Conservation (phyloP, 306 rosid genomes). For the Cucurbita maxima region DNA sequence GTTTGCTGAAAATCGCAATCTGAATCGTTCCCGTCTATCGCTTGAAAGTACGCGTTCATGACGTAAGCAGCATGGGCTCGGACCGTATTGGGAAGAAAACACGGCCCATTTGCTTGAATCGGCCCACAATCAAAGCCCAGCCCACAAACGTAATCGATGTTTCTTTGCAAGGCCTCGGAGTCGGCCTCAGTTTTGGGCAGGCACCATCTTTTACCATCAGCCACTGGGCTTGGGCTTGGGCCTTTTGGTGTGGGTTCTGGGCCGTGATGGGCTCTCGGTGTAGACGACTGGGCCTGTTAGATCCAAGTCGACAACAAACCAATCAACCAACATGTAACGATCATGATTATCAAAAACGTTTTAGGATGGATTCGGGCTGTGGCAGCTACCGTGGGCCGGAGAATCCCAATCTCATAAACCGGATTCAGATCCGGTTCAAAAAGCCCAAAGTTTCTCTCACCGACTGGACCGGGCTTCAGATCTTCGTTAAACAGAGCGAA, state of each 20-base stretch:
- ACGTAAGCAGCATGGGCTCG: conserved; percentile 55
- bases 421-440: conserved; percentile 48
- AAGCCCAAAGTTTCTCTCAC: conserved; percentile 59
- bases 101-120: conserved; percentile 22
- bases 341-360: conserved; percentile 10
- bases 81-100: conserved; percentile 34
- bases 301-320: conserved; percentile 29
- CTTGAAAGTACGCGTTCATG: conserved; percentile 46
- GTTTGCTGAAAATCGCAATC: conserved; percentile 27
- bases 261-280: background rate
- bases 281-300: conserved; percentile 19
- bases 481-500: conserved; percentile 59
- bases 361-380: conserved; percentile 11
- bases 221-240: background rate
- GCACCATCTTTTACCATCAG: conserved; percentile 10
- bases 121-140: conserved; percentile 36
- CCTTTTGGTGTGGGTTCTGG: background rate
- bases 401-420: conserved; percentile 30
- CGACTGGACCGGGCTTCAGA: conserved; percentile 51
- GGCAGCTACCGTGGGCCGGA: conserved; percentile 28
- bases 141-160: conserved; percentile 30
- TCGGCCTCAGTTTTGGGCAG: conserved; percentile 16
- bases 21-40: conserved; percentile 9
- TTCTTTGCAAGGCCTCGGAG: conserved; percentile 22
- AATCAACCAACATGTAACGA: conserved; percentile 20